Evolutionary conservation across 163 green algal species (phyloP).

Genomic region (Scenedesmus sp.): DNA sequence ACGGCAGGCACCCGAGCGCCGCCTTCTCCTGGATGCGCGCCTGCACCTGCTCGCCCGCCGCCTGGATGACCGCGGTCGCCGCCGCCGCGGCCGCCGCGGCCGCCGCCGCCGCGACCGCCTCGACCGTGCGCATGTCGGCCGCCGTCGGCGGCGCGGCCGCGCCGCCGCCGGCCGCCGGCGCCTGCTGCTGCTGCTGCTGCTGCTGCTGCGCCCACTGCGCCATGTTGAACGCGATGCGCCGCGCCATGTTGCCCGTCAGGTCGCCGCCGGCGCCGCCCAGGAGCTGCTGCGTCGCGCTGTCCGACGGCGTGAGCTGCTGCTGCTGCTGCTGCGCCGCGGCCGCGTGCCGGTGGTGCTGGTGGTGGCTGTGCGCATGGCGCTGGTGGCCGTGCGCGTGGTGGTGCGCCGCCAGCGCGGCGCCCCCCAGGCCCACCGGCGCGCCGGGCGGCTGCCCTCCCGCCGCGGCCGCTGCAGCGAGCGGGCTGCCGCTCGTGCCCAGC

Average conservation of each 20-base stretch:
- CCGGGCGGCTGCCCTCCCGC: no score
- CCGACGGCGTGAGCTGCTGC: not conserved
- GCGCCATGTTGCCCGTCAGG: slow-evolving; percentile 55
- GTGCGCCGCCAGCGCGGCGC: no score
- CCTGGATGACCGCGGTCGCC: slow-evolving; percentile 61
- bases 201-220: slow-evolving; percentile 59
- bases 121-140: slow-evolving; percentile 51
- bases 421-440: no score
- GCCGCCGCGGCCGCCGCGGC: slow-evolving; percentile 55
- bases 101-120: slow-evolving; percentile 58
- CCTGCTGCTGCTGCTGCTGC: slow-evolving; percentile 8
- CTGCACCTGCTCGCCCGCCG: slow-evolving; percentile 60
- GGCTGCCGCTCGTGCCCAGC: no score
- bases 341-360: not conserved
- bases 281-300: no score
- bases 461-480: no score
- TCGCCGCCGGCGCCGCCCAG: slow-evolving; percentile 6
- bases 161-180: no score
- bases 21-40: slow-evolving; percentile 54
- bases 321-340: slow-evolving; percentile 3
- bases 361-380: slow-evolving; percentile 12
- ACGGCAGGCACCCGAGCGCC: slow-evolving; percentile 50
- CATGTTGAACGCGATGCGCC: slow-evolving; percentile 60
- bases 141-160: not conserved
- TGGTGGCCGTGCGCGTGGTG: no score